phyloP scores from a whole-genome alignment of 2,329 filamentous ascomycete genomes.

The Lachnellula suecica region DNA sequence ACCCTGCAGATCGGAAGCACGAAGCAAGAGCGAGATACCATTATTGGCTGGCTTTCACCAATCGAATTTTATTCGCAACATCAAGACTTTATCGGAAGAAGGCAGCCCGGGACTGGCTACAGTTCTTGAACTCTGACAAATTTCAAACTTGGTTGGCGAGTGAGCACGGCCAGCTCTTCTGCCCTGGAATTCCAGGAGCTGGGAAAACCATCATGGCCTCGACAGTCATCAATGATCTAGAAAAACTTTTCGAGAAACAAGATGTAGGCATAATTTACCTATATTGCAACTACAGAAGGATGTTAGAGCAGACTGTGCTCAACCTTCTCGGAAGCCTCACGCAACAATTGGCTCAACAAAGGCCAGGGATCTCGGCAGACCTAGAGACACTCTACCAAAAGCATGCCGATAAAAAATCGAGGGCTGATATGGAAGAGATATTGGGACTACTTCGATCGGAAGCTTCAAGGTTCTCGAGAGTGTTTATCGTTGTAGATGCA shows the following conservation, averaged over 20 bases:
- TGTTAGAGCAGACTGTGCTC: constrained; percentile 23
- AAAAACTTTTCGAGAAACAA: neutral
- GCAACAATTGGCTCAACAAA: constrained; percentile 30
- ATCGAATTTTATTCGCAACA: constrained; percentile 39
- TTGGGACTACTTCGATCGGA: constrained; percentile 16
- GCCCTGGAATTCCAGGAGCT: constrained; percentile 36
- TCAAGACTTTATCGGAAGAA: constrained; percentile 31
- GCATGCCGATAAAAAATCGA: constrained; percentile 20
- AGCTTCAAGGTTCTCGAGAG: constrained; percentile 15
- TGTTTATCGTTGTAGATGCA: constrained; percentile 17
- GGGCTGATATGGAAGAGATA: constrained; percentile 26
- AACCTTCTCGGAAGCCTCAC: constrained; percentile 30
- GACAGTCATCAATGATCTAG: neutral
- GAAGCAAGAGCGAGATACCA: neutral
- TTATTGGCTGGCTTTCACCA: constrained; percentile 38
- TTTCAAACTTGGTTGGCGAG: constrained; percentile 8
- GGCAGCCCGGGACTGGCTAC: constrained; percentile 15
- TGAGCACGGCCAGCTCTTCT: constrained; percentile 11
- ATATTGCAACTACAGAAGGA: constrained; percentile 25
- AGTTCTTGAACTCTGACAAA: constrained; percentile 13
- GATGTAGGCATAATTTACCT: constrained; percentile 13
- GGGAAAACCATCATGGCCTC: constrained; percentile 46
- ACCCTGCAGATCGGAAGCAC: neutral
- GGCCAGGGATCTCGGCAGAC: constrained; percentile 9
- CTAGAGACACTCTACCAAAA: constrained; percentile 24